These are phyloP conservation scores for Dorcoceras hygrometricum DNA, from an alignment of 257 asterid species.

Conservation along the genomic window DNA sequence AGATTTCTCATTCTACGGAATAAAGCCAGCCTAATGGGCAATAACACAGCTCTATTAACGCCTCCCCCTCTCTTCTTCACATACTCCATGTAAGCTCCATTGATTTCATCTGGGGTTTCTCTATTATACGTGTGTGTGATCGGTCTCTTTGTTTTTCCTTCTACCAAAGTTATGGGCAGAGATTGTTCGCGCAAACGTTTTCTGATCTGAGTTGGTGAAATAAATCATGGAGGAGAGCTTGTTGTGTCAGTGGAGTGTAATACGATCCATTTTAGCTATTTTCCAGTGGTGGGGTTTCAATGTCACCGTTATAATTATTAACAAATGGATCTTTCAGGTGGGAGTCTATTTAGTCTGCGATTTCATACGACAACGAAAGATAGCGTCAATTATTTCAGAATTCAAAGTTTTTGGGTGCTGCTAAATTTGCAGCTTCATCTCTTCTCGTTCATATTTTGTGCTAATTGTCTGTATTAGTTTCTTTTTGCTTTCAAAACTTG, in stretches of 20 bases:
- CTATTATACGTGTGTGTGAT: conserved; percentile 15
- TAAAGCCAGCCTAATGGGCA: conserved; percentile 18
- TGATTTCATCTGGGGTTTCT: conserved; percentile 24
- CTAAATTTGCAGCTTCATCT: conserved; percentile 15
- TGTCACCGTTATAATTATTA: conserved; percentile 79
- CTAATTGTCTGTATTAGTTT: not conserved
- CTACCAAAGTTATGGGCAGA: conserved; percentile 1
- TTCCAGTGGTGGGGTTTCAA: conserved; percentile 88
- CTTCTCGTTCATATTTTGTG: not conserved
- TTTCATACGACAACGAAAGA: not conserved
- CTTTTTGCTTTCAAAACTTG: conserved; percentile 6
- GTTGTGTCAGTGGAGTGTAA: conserved; percentile 56
- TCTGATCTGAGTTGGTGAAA: conserved; percentile 33
- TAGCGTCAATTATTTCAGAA: not conserved
- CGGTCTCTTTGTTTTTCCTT: conserved; percentile 9
- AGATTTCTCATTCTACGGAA: not conserved
- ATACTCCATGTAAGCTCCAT: conserved; percentile 7
- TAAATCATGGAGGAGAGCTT: conserved; percentile 51
- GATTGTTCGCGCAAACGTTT: conserved; percentile 23
- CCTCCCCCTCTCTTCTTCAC: conserved; percentile 22
- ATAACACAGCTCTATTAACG: conserved; percentile 17
- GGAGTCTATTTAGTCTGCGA: conserved; percentile 7
- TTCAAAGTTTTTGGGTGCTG: conserved; percentile 4
- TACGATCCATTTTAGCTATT: conserved; percentile 68
- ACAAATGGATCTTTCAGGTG: conserved; percentile 94